These are phyloP conservation scores for Fusarium tjaetaba DNA, from an alignment of 2,329 filamentous ascomycete genomes.

Conservation along the genomic window DNA sequence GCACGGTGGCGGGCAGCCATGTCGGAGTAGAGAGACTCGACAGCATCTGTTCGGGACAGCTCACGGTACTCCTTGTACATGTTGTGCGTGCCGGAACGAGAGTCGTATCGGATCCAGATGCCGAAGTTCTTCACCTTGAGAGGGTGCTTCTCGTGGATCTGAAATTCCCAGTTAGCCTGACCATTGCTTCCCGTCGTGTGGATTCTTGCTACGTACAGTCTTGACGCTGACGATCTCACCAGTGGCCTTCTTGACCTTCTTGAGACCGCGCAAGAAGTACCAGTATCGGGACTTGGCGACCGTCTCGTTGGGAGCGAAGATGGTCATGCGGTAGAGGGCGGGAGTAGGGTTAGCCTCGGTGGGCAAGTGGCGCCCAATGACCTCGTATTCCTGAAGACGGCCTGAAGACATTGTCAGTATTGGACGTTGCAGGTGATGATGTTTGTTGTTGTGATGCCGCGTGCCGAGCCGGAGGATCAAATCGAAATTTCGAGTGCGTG, in stretches of 20 bases:
- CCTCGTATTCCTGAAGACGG: constrained; percentile 99
- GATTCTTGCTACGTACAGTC: constrained; percentile 71
- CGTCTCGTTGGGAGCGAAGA: constrained; percentile 97
- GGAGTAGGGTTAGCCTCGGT: constrained; percentile 96
- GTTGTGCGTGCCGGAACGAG: constrained; percentile 99
- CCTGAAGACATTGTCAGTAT: constrained; percentile 66
- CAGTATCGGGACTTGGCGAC: constrained; percentile 99
- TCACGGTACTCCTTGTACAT: constrained; percentile 99
- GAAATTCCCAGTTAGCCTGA: background rate
- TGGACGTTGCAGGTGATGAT: background rate
- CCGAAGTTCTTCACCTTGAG: constrained; percentile 99
- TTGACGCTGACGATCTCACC: constrained; percentile 99
- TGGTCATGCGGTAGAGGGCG: constrained; percentile 99
- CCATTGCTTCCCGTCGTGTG: background rate
- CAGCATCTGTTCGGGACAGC: constrained; percentile 94
- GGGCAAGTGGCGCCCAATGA: constrained; percentile 99
- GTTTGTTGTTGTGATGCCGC: constrained; percentile 20
- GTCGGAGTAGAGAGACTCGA: constrained; percentile 98
- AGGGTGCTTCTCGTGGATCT: constrained; percentile 99
- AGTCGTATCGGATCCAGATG: constrained; percentile 99
- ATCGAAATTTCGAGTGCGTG: constrained; percentile 12
- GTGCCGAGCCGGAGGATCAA: constrained; percentile 16
- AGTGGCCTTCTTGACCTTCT: constrained; percentile 99
- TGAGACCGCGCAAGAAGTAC: constrained; percentile 99
- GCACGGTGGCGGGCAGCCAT: constrained; percentile 98